Conservation (phyloP, 495 filamentous ascomycete genomes). For the Neurospora sp. region DNA sequence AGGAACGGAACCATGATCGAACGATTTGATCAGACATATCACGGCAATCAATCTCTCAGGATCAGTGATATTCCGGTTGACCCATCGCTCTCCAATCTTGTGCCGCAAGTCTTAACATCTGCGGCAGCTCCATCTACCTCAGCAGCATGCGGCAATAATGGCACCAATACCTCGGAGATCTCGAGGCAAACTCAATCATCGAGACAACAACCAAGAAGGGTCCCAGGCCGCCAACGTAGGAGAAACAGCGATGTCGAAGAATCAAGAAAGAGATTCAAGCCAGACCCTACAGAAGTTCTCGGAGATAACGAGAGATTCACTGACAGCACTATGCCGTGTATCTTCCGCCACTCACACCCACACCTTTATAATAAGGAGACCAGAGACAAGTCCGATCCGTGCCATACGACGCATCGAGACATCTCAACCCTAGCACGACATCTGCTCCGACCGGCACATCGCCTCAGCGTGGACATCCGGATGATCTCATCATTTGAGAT, state of each 20-base stretch:
- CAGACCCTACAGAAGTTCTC: neutral
- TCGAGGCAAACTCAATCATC: neutral
- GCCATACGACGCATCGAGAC: constrained; percentile 25
- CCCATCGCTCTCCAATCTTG: constrained; percentile 9
- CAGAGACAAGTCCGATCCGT: constrained; percentile 22
- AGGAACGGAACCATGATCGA: constrained; percentile 19
- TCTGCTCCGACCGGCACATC: constrained; percentile 20
- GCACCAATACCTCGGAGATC: neutral
- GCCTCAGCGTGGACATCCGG: constrained; percentile 17
- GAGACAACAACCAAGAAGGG: neutral
- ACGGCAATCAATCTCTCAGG: constrained; percentile 2
- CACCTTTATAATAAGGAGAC: constrained; percentile 20
- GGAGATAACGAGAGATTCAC: constrained; percentile 13
- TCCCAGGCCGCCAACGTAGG: neutral
- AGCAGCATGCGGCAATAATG: neutral
- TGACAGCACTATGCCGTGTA: constrained; percentile 24
- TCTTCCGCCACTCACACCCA: constrained; percentile 22
- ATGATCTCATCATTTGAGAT: constrained; percentile 23
- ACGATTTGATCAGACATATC: constrained; percentile 20
- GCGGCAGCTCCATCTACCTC: neutral
- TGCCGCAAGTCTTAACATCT: neutral
- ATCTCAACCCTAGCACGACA: constrained; percentile 28
- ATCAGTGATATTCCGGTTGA: constrained; percentile 6
- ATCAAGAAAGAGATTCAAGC: neutral
- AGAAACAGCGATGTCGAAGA: neutral